Evolutionary conservation across 371 early-diverging fungal genomes (phyloP).

Genomic region (Mortierella sp.): DNA sequence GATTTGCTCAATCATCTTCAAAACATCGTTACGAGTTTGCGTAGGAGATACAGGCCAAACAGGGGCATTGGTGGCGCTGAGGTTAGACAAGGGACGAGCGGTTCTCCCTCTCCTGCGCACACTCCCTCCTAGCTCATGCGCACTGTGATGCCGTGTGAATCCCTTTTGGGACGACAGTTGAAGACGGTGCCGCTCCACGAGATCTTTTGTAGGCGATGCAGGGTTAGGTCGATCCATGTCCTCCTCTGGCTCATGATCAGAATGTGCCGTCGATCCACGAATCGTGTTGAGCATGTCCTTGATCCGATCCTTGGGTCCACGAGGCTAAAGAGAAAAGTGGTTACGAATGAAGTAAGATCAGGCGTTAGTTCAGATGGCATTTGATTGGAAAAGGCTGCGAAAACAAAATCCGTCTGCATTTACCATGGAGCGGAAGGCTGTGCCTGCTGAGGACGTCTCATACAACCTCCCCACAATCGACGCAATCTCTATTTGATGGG

Average conservation of each 20-base stretch:
- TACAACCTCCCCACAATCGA: constrained; percentile 42
- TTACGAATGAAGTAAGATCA: not conserved
- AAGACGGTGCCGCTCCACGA: constrained; percentile 25
- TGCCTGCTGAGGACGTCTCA: constrained; percentile 37
- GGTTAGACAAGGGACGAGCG: not conserved
- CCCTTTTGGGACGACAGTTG: constrained; percentile 9
- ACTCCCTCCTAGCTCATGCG: constrained; percentile 16
- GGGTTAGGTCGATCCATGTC: constrained; percentile 23
- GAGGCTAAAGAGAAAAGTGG: not conserved
- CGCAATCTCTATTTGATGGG: constrained; percentile 18
- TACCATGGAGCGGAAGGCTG: constrained; percentile 37
- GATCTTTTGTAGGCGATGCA: constrained; percentile 32
- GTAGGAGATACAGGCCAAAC: constrained; percentile 14
- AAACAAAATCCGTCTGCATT: too few relatives aligned
- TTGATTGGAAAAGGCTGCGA: not conserved
- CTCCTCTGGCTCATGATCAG: constrained; percentile 9
- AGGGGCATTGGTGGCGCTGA: not conserved
- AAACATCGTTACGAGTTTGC: constrained; percentile 33
- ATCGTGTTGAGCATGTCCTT: constrained; percentile 46
- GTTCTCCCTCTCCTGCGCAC: constrained; percentile 15
- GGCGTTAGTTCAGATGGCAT: not conserved
- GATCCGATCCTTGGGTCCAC: constrained; percentile 36
- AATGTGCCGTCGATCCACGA: constrained; percentile 21
- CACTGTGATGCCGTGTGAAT: constrained; percentile 25
- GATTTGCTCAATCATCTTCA: constrained; percentile 50